Evolutionary conservation across 2,329 filamentous ascomycete genomes (phyloP).

Genomic region (Fusarium sp.): DNA sequence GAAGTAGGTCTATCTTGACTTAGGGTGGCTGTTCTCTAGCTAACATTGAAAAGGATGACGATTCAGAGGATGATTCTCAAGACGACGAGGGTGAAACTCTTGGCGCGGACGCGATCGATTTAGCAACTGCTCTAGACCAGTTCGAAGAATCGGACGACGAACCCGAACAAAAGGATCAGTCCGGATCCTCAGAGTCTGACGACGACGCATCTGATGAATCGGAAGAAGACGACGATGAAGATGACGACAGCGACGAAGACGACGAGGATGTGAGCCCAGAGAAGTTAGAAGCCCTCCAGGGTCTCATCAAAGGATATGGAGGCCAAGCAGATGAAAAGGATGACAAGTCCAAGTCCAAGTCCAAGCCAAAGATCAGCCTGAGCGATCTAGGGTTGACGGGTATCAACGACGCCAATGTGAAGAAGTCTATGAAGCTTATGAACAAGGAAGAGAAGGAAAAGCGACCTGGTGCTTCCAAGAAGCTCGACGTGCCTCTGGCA

Average conservation of each 20-base stretch:
- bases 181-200: constrained; percentile 58
- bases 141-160: constrained; percentile 62
- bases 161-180: constrained; percentile 58
- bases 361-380: constrained; percentile 76
- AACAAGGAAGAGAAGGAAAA: constrained; percentile 68
- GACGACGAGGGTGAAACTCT: constrained; percentile 68
- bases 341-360: constrained; percentile 56
- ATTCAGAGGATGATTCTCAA: constrained; percentile 66
- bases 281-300: constrained; percentile 73
- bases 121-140: constrained; percentile 67
- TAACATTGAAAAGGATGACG: constrained; percentile 57
- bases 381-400: constrained; percentile 78
- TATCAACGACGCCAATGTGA: constrained; percentile 78
- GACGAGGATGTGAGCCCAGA: constrained; percentile 60
- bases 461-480: constrained; percentile 64
- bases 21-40: not conserved
- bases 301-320: constrained; percentile 74
- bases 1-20: constrained; percentile 40
- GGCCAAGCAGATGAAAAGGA: constrained; percentile 69
- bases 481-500: constrained; percentile 83
- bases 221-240: constrained; percentile 60
- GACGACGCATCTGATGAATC: constrained; percentile 55
- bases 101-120: constrained; percentile 68
- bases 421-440: constrained; percentile 81
- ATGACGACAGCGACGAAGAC: constrained; percentile 59